A percentile compares a stretch with the other conserved stretches of the same genome.
Conservation (phyloP, 2,329 filamentous ascomycete genomes). For the Diaporthe sp. region DNA sequence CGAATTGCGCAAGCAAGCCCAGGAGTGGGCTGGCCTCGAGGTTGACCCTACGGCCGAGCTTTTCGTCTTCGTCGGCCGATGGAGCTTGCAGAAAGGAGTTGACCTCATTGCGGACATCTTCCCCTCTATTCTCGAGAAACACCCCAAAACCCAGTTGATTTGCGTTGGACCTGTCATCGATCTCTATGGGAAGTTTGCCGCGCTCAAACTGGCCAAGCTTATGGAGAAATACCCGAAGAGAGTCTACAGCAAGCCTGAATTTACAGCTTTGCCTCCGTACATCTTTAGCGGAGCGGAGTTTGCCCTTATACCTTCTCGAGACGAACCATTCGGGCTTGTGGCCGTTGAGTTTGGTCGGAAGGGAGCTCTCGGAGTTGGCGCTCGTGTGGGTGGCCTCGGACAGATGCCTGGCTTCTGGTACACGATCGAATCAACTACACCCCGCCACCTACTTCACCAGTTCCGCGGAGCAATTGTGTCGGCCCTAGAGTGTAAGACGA, state of each 20-base stretch:
- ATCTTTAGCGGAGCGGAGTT: conserved; percentile 79
- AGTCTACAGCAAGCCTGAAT: conserved; percentile 78
- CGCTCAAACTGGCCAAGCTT: conserved; percentile 73
- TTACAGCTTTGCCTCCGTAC: conserved; percentile 75
- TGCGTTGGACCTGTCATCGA: conserved; percentile 76
- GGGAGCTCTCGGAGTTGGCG: conserved; percentile 76
- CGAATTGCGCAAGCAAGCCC: conserved; percentile 71
- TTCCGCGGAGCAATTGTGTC: conserved; percentile 75
- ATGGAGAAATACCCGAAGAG: conserved; percentile 76
- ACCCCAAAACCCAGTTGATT: conserved; percentile 72
- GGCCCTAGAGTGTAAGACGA: conserved; percentile 68
- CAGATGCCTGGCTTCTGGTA: conserved; percentile 82
- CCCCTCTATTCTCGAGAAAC: conserved; percentile 71
- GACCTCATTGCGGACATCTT: conserved; percentile 78
- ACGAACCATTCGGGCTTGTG: conserved; percentile 78
- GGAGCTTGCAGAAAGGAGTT: conserved; percentile 78
- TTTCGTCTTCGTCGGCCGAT: conserved; percentile 77
- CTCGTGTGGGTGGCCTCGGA: conserved; percentile 76
- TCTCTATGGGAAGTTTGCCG: conserved; percentile 77
- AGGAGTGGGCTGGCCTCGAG: conserved; percentile 76
- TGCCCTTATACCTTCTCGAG: conserved; percentile 76
- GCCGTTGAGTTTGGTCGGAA: conserved; percentile 79
- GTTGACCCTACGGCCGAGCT: conserved; percentile 73
- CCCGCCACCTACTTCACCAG: conserved; percentile 73
- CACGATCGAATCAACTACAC: conserved; percentile 75